Percentiles rank a stretch among this genome's conserved stretches.
Evolutionary conservation across 208 protist species (phyloP).

Genomic region (Crithidia brevicula): DNA sequence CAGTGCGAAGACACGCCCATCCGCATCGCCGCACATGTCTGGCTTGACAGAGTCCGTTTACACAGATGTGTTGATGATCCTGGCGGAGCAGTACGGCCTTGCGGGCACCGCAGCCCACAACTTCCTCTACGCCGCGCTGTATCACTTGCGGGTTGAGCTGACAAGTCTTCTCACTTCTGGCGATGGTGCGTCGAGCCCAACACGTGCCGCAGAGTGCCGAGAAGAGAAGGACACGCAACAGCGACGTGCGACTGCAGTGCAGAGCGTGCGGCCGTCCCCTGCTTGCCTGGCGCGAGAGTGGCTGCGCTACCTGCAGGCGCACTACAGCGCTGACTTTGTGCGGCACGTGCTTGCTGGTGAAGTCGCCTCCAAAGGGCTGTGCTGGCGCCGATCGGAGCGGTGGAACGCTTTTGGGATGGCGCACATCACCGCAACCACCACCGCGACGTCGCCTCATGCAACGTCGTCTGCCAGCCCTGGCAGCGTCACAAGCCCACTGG

Average conservation of each 20-base stretch:
- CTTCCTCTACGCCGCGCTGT: conserved; percentile 81
- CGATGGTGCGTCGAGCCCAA: not conserved
- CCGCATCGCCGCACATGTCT: too few species aligned
- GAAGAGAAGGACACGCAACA: too few species aligned
- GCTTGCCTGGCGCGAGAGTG: conserved; percentile 59
- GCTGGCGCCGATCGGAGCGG: conserved; percentile 54
- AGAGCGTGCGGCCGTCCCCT: conserved; percentile 26
- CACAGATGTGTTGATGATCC: conserved; percentile 39
- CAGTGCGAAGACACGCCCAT: not conserved
- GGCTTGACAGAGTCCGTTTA: conserved; percentile 49
- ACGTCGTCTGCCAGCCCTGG: too few species aligned
- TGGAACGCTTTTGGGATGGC: conserved; percentile 46
- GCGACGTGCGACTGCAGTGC: not conserved
- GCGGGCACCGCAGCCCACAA: conserved; percentile 51
- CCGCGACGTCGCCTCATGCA: not conserved
- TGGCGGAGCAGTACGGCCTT: conserved; percentile 34
- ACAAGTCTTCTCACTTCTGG: not conserved
- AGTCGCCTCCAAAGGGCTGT: conserved; percentile 48
- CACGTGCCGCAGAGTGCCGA: too few species aligned
- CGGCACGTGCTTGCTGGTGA: conserved; percentile 28
- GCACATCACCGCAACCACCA: conserved; percentile 9
- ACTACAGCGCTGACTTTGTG: conserved; percentile 40
- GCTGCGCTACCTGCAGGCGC: conserved; percentile 38
- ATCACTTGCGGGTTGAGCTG: conserved; percentile 20
- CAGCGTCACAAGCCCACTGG: too few species aligned